Base-by-base conservation (phyloP, 2,329 filamentous ascomycete genomes). In the Aspergillus transmontanensis region DNA sequence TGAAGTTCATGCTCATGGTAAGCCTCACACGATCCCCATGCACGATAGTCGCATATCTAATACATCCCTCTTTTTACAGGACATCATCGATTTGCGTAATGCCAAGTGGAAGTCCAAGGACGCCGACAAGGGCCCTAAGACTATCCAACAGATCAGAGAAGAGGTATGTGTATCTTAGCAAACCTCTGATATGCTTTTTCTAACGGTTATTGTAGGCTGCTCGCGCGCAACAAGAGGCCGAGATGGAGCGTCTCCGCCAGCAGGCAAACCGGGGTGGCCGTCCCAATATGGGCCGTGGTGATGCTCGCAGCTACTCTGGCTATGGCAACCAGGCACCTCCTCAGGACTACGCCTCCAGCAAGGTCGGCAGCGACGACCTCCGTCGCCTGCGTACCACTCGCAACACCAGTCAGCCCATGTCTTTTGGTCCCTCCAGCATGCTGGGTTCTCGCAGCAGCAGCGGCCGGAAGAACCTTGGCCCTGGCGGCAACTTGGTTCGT, bases 51-150 rank as follows among this genome's bases (percentile, higher is more conserved):
- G 19, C 11, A n/a, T 55, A 34, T 55, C 51, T 55, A 55, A 55
- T n/a, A 26, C 14, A 32, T 32, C 26, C 26, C 3, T 26, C 10
- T 36, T 46, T 65, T 9, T 67, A 2, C 12, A 84, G 82, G 95
- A 99, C 76, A 87, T 97, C 60, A 78, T 96, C 62, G 95, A 99
- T 77, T 84, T 99, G 68, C 90, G 95, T 69, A 87, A 80, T 75
- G 82, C 84, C 58, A 84, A 86, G 76, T 99, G 95, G 95, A 80
- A 86, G 65, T 93, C 92, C 62, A 97, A 97, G 85, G 93, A 96
- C 76, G 82, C 84, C 59, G 91, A 94, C 81, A 98, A 98, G 84
- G 95, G 95, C 43, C 95, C 95, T 63, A 97, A 97, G 89, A 99
- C 95, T 10, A 90, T 99, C 59, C 89, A 93, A 4, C 92, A 98